Base-by-base conservation (phyloP, 768 basidiomycete genomes). In the Suillus weaverae region DNA sequence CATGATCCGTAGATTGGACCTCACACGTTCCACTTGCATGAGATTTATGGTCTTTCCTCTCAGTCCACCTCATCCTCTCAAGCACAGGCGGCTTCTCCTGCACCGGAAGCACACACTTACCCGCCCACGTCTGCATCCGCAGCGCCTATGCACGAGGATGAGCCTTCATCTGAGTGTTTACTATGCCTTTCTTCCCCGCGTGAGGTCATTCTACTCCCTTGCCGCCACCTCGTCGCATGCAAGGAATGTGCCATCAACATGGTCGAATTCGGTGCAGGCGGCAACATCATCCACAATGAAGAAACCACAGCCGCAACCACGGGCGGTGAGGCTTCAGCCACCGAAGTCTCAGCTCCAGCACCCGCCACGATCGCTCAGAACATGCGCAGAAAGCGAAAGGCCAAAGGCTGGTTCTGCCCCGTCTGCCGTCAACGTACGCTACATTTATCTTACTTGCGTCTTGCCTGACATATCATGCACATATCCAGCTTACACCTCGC, bases 351-450 rank as follows among this genome's bases (percentile, higher is more conserved):
- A 39, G 35, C 68, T 13, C 59, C 70, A 32, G 33, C 69, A 9
- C 62, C 73, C n/a, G 11, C 57, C 38, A 36, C 72, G 4, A 62
- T 79, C 13, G 68, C 78, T 36, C 76, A 81, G 18, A 80, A 82
- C 63, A 76, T 84, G 5, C 83, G 94, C 66, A 82, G 95, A 73
- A 96, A 95, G 82, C 84, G 94, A 69, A 96, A 94, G 80, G 91
- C 94, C 0, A 98, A 98, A 78, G 95, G 95, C 6, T 98, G 95
- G 95, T 94, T 91, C 84, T 98, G 95, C 74, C 95, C 95, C 35
- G 93, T 98, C 57, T 97, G 95, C 76, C 86, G 95, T 69, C 95
- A 95, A 83, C 94, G 94, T 95, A 73, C 76, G 92, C 84, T 6
- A n/a, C 60, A 39, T 60, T 32, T 50, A 30, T 48, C n/a, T 4